Conservation (phyloP, 441 rosid species). For the Adansonia rubrostipa region DNA sequence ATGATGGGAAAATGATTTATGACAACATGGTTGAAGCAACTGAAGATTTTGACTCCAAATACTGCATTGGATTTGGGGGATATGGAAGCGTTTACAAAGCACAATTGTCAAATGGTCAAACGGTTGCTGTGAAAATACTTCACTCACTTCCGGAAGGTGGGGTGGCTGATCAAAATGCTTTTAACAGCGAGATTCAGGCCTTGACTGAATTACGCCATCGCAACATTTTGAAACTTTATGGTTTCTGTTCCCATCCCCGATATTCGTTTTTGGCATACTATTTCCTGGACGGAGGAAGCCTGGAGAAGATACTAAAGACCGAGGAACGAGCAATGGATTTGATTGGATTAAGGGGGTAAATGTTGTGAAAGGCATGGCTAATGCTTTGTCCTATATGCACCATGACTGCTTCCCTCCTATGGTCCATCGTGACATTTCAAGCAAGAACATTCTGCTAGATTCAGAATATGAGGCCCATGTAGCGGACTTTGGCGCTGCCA, state of each 20-base stretch:
- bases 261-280: background rate
- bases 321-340: background rate
- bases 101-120: background rate
- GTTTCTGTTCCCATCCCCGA: conserved; percentile 1
- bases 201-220: conserved; percentile 8
- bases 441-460: conserved; percentile 12
- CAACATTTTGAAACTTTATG: background rate
- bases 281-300: conserved; percentile 1
- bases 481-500: conserved; percentile 1
- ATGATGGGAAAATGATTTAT: background rate
- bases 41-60: conserved; percentile 8
- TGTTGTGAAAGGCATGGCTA: background rate
- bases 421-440: conserved; percentile 10
- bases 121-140: background rate
- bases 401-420: background rate
- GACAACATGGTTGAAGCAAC: conserved; percentile 11
- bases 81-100: background rate
- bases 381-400: conserved; percentile 5
- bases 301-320: background rate
- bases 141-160: conserved; percentile 17
- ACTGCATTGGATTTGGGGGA: background rate
- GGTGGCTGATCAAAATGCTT: background rate
- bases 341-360: conserved; percentile 13
- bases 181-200: background rate
- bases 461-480: conserved; percentile 7